Evolutionary conservation across 768 basidiomycete species (phyloP).

Genomic region (Cubamyces sp.): DNA sequence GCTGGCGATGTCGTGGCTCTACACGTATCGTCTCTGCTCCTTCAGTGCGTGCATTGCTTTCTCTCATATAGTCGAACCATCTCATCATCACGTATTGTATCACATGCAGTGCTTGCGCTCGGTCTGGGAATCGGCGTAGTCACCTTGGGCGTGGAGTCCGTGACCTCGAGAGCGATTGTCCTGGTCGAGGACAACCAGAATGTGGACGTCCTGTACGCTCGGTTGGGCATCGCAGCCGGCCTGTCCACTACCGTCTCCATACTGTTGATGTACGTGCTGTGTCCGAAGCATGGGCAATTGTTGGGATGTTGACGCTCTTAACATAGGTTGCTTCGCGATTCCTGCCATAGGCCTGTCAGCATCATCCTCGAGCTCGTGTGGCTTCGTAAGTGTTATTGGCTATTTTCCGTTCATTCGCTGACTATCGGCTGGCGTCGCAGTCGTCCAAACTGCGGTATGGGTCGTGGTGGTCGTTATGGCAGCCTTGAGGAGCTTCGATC

Average conservation of each 20-base stretch:
- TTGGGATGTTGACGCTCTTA: neutral
- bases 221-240: neutral
- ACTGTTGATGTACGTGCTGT: neutral
- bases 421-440: neutral
- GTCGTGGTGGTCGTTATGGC: neutral
- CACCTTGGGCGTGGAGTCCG: neutral
- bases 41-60: neutral
- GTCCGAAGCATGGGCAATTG: too few relatives aligned
- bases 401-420: neutral
- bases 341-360: neutral
- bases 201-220: neutral
- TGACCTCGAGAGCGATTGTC: neutral
- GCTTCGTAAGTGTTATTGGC: neutral
- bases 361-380: conserved; percentile 1
- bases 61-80: neutral
- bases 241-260: neutral
- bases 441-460: neutral
- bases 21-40: conserved; percentile 3
- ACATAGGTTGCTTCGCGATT: conserved; percentile 2
- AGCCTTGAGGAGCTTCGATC: neutral
- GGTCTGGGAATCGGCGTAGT: conserved; percentile 1
- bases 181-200: neutral
- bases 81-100: neutral
- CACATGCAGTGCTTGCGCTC: neutral
- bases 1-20: conserved; percentile 1